Base-by-base conservation (phyloP, 73 alveolate species). In the Paramecium bursaria region DNA sequence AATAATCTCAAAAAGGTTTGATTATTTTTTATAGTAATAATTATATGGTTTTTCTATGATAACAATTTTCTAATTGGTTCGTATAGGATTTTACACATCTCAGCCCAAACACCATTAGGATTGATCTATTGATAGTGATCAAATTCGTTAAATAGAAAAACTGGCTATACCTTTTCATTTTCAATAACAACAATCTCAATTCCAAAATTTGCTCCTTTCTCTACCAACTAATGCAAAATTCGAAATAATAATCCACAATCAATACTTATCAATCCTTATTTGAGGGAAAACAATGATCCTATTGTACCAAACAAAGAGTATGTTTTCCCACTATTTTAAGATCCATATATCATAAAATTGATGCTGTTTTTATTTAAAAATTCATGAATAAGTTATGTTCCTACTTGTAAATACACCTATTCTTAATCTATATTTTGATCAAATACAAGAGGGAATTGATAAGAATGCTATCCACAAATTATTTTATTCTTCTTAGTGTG, bases 241-340 rank as follows among this genome's bases (percentile, higher is more conserved):
- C 82, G 33, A 9, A 67, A 21, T 0, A 47, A 42, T 9, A 67
- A 21, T 1, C 82, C 82, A 67, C 60, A 14, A 4, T 67, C 82
- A 2, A 67, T n/a, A 25, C 82, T 67, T 9, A 67, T 35, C 14
- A 67, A 67, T 5, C 55, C 55, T 67, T 31, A 15, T 67, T 67
- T 67, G 1, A 67, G 23, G 1, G 82, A 21, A 67, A 67, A 67
- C 3, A 67, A 67, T 4, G 82, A 67, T 9, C 60, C 82, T 10
- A 35, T 19, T 2, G 82, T 67, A 1, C 82, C 82, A 67, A 67
- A 35, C 7, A 67, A 14, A 2, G 82, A 9, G 27, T 67, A 67
- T 67, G 82, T 33, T 19, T 67, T 67, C 7, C 82, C 82, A 26
- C 60, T 33, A 9, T 44, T 57, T 42, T 67, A 67, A 39, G 82